A percentile compares a stretch with the other conserved stretches of the same genome.
phyloP scores from a whole-genome alignment of 495 filamentous ascomycete genomes.

The Penicillium taxi region DNA sequence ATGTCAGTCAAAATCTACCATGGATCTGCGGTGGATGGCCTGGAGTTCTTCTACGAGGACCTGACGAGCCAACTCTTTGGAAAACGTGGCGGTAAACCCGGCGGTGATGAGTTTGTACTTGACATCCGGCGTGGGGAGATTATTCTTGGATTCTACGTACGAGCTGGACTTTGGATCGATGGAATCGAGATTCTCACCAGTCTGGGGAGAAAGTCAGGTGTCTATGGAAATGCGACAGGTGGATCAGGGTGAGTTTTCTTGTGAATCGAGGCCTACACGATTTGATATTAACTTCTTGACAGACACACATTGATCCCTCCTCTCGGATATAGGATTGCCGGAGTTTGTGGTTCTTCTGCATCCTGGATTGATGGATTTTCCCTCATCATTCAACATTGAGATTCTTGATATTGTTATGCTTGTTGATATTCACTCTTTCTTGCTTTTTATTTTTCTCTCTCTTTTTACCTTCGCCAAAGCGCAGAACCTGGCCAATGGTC shows the following conservation, averaged over 20 bases:
- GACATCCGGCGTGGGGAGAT: constrained; percentile 82
- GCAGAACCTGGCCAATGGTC: constrained; percentile 4
- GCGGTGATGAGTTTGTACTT: constrained; percentile 69
- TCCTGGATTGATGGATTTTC: constrained; percentile 85
- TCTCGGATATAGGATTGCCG: constrained; percentile 80
- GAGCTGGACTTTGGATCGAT: constrained; percentile 80
- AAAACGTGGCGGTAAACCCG: constrained; percentile 65
- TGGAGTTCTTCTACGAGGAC: constrained; percentile 94
- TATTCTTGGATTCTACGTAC: constrained; percentile 76
- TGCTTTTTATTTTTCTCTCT: constrained; percentile 3
- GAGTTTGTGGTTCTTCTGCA: constrained; percentile 74
- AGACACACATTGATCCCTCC: constrained; percentile 89
- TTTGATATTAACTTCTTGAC: constrained; percentile 1
- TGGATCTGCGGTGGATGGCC: constrained; percentile 68
- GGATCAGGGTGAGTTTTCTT: constrained; percentile 64
- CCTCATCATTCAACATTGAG: constrained; percentile 67
- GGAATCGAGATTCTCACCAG: constrained; percentile 88
- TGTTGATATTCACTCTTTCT: constrained; percentile 2
- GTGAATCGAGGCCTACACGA: background rate
- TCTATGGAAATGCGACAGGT: constrained; percentile 76
- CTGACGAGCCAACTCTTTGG: constrained; percentile 82
- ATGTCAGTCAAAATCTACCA: constrained; percentile 70
- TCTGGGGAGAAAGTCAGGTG: constrained; percentile 69
- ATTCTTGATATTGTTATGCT: no score
- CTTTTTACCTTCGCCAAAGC: background rate